Evolutionary conservation across 176 grass and related monocot species (phyloP), one percentile per base, ranked within the genome.

Genomic region (Leersia perrieri): DNA sequence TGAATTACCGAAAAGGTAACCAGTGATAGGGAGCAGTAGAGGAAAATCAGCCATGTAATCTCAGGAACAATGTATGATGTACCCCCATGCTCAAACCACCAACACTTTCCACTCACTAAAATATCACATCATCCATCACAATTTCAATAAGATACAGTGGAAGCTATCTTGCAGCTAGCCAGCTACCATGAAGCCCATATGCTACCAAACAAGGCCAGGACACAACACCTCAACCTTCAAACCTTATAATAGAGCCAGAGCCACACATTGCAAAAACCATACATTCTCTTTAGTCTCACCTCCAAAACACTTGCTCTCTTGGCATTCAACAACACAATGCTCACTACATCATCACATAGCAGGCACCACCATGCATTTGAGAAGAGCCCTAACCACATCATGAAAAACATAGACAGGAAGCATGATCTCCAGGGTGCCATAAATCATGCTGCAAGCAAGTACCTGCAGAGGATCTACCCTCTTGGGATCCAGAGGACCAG

Each of bases 181-280:
- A 99, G 87, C 97, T 93, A 95, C 90, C 93, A 88, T 93, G 97
- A 99, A 93, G 82, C 70, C n/a, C 91, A 93, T 77, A 83, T 79
- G 35, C 82, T 76, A 99, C 97, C 97, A 89, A 95, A 95, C 97
- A 41, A 83, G 31, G 72, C n/a, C 33, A 63, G 60, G 86, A 93
- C 90, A 74, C 77, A 65, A 23, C 88, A 93, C 89, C 90, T 86
- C 58, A 89, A 77, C 74, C 32, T 76, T 40, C 70, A 72, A 53
- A 47, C 84, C 86, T 70, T 90, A 93, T 91, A 93, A 87, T 86
- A 86, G 80, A 70, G 71, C 88, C 41, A 66, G 31, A 63, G 61
- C 33, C 66, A 23, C 74, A 85, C 60, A 34, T 28, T 65, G 47
- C 74, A 73, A 80, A 63, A 67, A 82, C 63, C 64, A 85, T 42